Percentiles rank a stretch among this genome's conserved stretches.
These are phyloP conservation scores for Lepidium didymum DNA, from an alignment of 345 rosid species.

Conservation along the genomic window DNA sequence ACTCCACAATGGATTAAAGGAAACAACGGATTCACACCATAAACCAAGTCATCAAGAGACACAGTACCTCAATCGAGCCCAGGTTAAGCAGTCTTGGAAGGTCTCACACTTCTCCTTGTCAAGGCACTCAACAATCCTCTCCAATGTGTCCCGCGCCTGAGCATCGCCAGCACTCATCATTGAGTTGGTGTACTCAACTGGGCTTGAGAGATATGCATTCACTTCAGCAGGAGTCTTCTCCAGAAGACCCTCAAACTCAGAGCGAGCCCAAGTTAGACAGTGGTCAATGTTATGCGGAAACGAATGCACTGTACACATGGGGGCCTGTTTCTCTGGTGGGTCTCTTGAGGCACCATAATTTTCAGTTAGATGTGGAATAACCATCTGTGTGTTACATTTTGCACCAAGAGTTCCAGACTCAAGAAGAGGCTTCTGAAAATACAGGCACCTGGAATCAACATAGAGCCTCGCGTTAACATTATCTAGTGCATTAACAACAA, in stretches of 20 bases:
- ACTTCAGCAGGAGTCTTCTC: slow-evolving; percentile 99
- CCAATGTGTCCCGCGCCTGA: slow-evolving; percentile 90
- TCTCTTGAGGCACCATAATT: slow-evolving; percentile 99
- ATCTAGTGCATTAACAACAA: slow-evolving; percentile 87
- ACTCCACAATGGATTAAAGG: not conserved
- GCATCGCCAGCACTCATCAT: slow-evolving; percentile 91
- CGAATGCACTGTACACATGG: slow-evolving; percentile 99
- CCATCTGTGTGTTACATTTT: slow-evolving; percentile 98
- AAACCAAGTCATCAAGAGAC: not conserved
- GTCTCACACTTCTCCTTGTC: slow-evolving; percentile 77
- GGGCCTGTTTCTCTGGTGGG: slow-evolving; percentile 99
- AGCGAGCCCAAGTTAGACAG: slow-evolving; percentile 98
- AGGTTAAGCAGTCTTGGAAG: slow-evolving; percentile 87
- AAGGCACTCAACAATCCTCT: slow-evolving; percentile 83
- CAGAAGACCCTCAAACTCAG: slow-evolving; percentile 96
- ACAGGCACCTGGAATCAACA: slow-evolving; percentile 93
- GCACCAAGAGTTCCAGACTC: slow-evolving; percentile 99
- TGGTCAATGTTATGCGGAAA: slow-evolving; percentile 99
- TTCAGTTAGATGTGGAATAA: slow-evolving; percentile 94
- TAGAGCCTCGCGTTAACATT: slow-evolving; percentile 95
- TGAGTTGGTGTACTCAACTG: slow-evolving; percentile 58
- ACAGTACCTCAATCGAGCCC: slow-evolving; percentile 87
- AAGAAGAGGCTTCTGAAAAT: slow-evolving; percentile 98
- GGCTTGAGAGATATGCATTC: slow-evolving; percentile 78
- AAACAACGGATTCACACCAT: not conserved